Evolutionary conservation across 345 rosid genomes (phyloP).

Genomic region (Eucalyptus camaldulensis): DNA sequence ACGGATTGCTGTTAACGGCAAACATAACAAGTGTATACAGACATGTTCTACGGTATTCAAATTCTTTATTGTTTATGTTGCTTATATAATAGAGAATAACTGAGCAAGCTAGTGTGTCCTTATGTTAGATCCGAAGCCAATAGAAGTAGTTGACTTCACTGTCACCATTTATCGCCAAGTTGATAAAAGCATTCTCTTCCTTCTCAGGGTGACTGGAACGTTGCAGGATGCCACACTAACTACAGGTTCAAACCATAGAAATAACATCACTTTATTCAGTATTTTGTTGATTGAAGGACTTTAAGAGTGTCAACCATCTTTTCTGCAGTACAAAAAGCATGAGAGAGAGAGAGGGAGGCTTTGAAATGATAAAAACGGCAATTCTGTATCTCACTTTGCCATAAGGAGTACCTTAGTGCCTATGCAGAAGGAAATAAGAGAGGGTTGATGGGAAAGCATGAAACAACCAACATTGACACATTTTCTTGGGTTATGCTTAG

Average conservation of each 20-base stretch:
- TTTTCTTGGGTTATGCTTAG: conserved; percentile 69
- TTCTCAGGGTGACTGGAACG: too few species aligned
- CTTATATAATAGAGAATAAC: background rate
- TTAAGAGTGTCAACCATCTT: background rate
- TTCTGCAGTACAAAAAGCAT: background rate
- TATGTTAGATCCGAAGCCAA: background rate
- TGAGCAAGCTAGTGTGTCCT: background rate
- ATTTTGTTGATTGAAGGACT: background rate
- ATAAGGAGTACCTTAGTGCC: conserved; percentile 65
- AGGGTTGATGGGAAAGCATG: conserved; percentile 87
- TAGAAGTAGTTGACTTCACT: background rate
- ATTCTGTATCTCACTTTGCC: conserved; percentile 80
- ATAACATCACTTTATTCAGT: too few species aligned
- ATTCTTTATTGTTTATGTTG: background rate
- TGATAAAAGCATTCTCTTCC: too few species aligned
- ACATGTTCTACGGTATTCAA: background rate
- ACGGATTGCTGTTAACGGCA: too few species aligned
- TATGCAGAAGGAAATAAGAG: conserved; percentile 96
- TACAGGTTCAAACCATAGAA: background rate
- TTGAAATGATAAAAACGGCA: background rate
- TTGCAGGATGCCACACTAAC: background rate
- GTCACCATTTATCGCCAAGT: background rate
- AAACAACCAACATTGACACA: conserved; percentile 71
- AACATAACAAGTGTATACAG: too few species aligned
- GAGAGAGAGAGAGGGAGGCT: background rate